Evolutionary conservation across 768 basidiomycete genomes (phyloP).

Genomic region (Trametes villosa): DNA sequence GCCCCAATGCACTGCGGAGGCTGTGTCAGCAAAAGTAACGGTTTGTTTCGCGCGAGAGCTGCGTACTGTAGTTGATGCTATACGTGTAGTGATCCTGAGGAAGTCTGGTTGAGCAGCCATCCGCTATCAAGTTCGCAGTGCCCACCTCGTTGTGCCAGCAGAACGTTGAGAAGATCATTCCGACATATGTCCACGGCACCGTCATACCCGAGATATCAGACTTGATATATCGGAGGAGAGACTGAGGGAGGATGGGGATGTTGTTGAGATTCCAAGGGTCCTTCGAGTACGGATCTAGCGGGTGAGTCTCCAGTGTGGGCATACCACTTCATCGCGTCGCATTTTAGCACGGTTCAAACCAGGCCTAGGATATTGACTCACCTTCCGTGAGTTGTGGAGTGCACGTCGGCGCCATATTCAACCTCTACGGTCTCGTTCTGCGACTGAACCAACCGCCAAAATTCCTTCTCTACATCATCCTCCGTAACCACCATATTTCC

Average conservation of each 20-base stretch:
- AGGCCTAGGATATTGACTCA: slow-evolving; percentile 40
- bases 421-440: slow-evolving; percentile 92
- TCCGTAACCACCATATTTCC: slow-evolving; percentile 76
- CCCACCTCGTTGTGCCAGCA: slow-evolving; percentile 98
- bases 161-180: slow-evolving; percentile 98
- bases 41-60: background rate
- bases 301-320: slow-evolving; percentile 94
- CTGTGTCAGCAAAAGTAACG: slow-evolving; percentile 10
- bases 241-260: slow-evolving; percentile 90
- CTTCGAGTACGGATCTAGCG: slow-evolving; percentile 81
- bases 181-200: slow-evolving; percentile 98
- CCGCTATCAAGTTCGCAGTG: slow-evolving; percentile 17
- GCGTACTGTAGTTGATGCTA: slow-evolving; percentile 90
- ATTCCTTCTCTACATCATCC: slow-evolving; percentile 91
- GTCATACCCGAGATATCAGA: slow-evolving; percentile 99
- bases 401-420: slow-evolving; percentile 99
- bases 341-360: slow-evolving; percentile 6
- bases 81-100: slow-evolving; percentile 95
- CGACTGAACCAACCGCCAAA: slow-evolving; percentile 95
- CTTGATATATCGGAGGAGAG: slow-evolving; percentile 95
- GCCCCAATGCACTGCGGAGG: slow-evolving; percentile 88
- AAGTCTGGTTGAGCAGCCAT: slow-evolving; percentile 23
- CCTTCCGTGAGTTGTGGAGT: slow-evolving; percentile 98
- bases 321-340: slow-evolving; percentile 65
- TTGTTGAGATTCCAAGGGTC: slow-evolving; percentile 99